Conservation (phyloP, 805 yeast genomes). For the Wickerhamiella occidentalis region DNA sequence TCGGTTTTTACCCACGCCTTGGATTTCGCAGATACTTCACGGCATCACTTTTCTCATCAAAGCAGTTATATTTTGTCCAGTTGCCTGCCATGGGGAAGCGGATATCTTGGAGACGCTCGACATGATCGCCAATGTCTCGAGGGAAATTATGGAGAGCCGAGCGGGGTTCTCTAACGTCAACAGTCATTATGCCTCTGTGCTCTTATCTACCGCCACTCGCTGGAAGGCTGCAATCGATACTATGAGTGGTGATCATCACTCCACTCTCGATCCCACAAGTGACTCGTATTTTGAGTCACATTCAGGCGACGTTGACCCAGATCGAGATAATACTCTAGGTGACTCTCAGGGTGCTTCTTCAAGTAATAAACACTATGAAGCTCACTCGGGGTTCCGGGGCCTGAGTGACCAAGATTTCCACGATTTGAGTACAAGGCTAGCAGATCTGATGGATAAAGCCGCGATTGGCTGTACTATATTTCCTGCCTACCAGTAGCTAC, state of each 20-base stretch:
- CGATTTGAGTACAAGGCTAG: background rate
- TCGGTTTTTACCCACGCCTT: conserved; percentile 78
- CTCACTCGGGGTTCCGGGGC: too few relatives aligned
- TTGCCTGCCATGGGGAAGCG: conserved; percentile 2
- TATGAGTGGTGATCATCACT: too few relatives aligned
- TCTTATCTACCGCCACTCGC: conserved; percentile 22
- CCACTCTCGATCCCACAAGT: too few relatives aligned
- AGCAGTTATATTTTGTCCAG: conserved; percentile 38
- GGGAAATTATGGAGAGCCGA: background rate
- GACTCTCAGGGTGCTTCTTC: too few relatives aligned
- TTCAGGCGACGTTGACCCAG: too few relatives aligned
- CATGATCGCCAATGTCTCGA: background rate
- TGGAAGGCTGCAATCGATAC: background rate
- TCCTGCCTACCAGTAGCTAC: background rate
- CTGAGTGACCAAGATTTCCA: too few relatives aligned
- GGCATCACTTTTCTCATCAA: conserved; percentile 86
- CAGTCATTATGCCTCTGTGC: conserved; percentile 21
- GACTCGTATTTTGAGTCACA: too few relatives aligned
- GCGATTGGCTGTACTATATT: background rate
- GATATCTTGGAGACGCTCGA: background rate
- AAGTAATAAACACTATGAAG: too few relatives aligned
- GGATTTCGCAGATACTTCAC: conserved; percentile 76
- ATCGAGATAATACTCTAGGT: too few relatives aligned
- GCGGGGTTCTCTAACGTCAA: background rate
- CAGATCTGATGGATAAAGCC: background rate